Evolutionary conservation across 305 asterid species (phyloP), one percentile per base, ranked within the genome.

Genomic region (Salvia sclarea): DNA sequence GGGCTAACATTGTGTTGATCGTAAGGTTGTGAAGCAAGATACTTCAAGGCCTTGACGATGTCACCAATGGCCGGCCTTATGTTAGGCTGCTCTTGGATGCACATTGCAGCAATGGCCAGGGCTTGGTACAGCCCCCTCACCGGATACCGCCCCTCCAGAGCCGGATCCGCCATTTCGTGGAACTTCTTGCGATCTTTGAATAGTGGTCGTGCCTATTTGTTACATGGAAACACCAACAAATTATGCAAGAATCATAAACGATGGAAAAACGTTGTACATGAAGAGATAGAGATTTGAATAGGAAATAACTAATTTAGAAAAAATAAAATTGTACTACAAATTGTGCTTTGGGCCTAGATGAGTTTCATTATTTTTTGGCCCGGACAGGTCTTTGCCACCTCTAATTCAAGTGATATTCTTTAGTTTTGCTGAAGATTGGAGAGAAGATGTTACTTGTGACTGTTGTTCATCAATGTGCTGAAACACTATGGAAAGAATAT

Each of bases 91-190:
- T 86, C 92, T 53, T 86, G 89, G 65, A 78, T 78, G 48, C 88
- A 84, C 88, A 86, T 86, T 62, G 89, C 92, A 20, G 89, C 82
- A n/a, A 86, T 82, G 6, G 92, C 92, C 1, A 86, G 79, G 8
- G 79, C 88, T 69, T 84, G 92, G 78, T 86, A 84, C 52, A 86
- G 61, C 5, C 92, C 92, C 62, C 88, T 69, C 18, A 74, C 67
- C 0, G 92, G 92, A 59, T 80, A 86, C 10, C 65, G 79, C 31
- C 89, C 92, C 54, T 82, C 79, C 48, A 86, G 60, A 25, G 66
- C 67, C 0, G 86, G 88, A 52, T 86, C 92, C 0, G 82, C 92
- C 92, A 86, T 86, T 62, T 65, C 72, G 41, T 60, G 73, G 78
- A 86, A 86, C n/a, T 80, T 84, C 70, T 71, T 84, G 3, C 89